These are phyloP conservation scores for Starmera dryadoides DNA, from an alignment of 805 yeast genomes.

Conservation along the genomic window DNA sequence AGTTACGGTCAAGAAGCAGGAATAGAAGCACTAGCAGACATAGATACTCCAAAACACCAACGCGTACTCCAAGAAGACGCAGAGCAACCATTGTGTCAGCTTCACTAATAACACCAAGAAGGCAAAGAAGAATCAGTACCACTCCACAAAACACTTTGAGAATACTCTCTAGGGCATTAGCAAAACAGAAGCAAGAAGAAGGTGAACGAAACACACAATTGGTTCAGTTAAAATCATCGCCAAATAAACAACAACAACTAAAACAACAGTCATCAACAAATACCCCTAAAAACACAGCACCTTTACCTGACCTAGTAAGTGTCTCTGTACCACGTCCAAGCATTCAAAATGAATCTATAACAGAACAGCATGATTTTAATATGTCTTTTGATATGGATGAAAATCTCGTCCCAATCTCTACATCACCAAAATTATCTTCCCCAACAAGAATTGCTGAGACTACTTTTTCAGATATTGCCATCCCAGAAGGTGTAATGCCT, in stretches of 20 bases:
- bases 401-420: neutral
- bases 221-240: conserved; percentile 1
- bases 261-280: neutral
- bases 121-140: conserved; percentile 11
- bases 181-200: conserved; percentile 5
- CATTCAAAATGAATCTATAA: neutral
- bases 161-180: conserved; percentile 15
- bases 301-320: neutral
- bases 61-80: conserved; percentile 18
- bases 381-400: neutral
- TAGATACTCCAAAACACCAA: conserved; percentile 14
- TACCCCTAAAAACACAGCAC: conserved; percentile 8
- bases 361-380: neutral
- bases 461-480: conserved; percentile 16
- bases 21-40: conserved; percentile 10
- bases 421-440: neutral
- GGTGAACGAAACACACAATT: too few species aligned
- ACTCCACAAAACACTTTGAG: conserved; percentile 17
- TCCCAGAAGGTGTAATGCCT: conserved; percentile 20
- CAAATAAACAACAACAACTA: conserved; percentile 1
- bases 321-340: neutral
- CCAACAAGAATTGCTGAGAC: neutral
- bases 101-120: conserved; percentile 14
- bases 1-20: neutral
- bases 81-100: conserved; percentile 17